Base-by-base conservation (phyloP, 1,284 basidiomycete species). In the Sanghuangporus baumii region DNA sequence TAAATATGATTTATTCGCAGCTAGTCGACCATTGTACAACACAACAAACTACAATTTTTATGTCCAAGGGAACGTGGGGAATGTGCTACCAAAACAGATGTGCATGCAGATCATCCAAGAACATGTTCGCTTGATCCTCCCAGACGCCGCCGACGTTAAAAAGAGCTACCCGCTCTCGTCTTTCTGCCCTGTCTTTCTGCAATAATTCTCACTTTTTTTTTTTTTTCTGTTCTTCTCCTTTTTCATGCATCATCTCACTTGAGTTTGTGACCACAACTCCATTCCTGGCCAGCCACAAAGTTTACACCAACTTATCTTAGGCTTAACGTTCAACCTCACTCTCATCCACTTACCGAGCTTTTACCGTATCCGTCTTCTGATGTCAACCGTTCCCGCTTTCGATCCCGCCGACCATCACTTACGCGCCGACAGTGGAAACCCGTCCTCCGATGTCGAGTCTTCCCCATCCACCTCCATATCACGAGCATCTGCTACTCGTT, bases 1-100 rank as follows among this genome's bases (percentile, higher is more conserved):
- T 60, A 54, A 64, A 64, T 64, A 64, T 64, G 62, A 64, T 56
- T 55, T 57, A 20, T 50, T 55, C 26, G 36, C 48, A 54, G 23
- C 31, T 58, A 31, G 23, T 62, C 51, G 37, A 47, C 37, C 16
- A 46, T 31, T 56, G 48, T 52, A 50, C 48, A 16, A 36, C 41
- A 14, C 26, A 51, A 23, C 16, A 16, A 36, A 7, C 14, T 54
- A 14, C 31, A 12, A 1, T 37, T 7, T 54, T 12, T 36, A 1
- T n/a, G 34, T 26, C 50, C 50, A 52, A 52, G 18, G 18, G 47
- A 31, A 26, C 52, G 52, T 54, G 52, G 52, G 52, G 52, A 54
- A 54, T 37, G 52, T 36, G 52, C 36, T 54, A 2, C 52, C 31
- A 36, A 54, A 54, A n/a, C 2, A 12, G 51, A 36, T 26, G 31